Evolutionary conservation across 176 grass and related monocot species (phyloP).

Genomic region (Coix lacrymajobi): DNA sequence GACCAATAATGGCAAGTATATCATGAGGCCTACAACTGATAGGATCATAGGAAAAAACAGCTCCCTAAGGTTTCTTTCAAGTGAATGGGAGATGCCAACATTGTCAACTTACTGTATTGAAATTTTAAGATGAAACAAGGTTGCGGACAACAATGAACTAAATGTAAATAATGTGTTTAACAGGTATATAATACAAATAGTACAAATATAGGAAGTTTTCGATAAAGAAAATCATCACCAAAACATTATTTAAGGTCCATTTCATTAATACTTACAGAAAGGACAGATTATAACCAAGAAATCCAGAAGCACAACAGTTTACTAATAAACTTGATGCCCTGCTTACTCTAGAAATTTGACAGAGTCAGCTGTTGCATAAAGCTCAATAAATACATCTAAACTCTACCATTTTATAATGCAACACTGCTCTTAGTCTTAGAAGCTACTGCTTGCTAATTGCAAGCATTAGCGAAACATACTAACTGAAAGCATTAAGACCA

Average conservation of each 20-base stretch:
- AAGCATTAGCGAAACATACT: not conserved
- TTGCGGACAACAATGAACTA: not conserved
- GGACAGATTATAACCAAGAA: not conserved
- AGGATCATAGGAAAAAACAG: not conserved
- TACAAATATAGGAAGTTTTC: not conserved
- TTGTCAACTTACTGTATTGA: not conserved
- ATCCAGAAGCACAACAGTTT: not conserved
- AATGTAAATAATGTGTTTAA: not conserved
- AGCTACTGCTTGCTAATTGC: not conserved
- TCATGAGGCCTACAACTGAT: not conserved
- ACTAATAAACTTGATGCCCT: not conserved
- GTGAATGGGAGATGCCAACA: not conserved
- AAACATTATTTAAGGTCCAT: not conserved
- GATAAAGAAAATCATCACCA: not conserved
- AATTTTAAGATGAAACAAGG: not conserved
- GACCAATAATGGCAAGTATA: not conserved
- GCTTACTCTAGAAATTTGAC: not conserved
- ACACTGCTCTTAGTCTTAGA: constrained; percentile 1
- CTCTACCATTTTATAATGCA: not conserved
- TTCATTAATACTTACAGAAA: not conserved
- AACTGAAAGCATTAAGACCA: not conserved
- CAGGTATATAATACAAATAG: not conserved
- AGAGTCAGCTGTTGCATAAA: not conserved
- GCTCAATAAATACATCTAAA: not conserved
- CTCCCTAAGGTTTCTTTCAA: not conserved